Base-by-base conservation (phyloP, 768 basidiomycete species). In the Ramaria rubella region DNA sequence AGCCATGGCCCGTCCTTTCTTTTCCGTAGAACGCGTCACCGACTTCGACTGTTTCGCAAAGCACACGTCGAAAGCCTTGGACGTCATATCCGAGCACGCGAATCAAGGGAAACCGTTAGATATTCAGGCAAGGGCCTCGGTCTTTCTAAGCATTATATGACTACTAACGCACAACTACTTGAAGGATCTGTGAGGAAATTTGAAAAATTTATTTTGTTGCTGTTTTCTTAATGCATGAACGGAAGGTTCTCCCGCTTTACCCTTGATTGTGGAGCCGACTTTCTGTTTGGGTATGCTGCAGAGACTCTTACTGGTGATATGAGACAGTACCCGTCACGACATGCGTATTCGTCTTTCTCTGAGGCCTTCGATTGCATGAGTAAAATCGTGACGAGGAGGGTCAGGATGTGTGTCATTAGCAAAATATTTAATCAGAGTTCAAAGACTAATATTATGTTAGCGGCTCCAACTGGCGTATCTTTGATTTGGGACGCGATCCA, bases 241-340 rank as follows among this genome's bases (percentile, higher is more conserved):
- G 23, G 60, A 59, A 63, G 31, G 27, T 66, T 23, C 64, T 65
- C 57, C 12, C 46, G 60, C 5, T 61, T 65, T 49, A 63, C 66
- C 21, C 59, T 67, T 33, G 66, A 67, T 49, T 53, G 58, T n/a
- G 63, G 60, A 26, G 61, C 58, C 4, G 65, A 66, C 24, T 66
- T 67, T 43, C 59, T 67, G 30, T 66, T 67, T 36, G 66, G 66
- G 14, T 33, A 52, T 34, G 55, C 55, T 24, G 51, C 52, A 19
- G 38, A 50, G 17, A 51, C n/a, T 19, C 33, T 59, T 46, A 44
- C 40, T 38, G 60, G 38, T 34, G 27, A 46, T 33, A 8, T 21
- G n/a, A 43, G 21, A 15, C 8, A 7, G 12, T 15, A 19, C 21
- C 26, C 24, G 19, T 30, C 50, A 19, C 33, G 31, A 5, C 36